A percentile compares a stretch with the other conserved stretches of the same genome.
phyloP scores from a whole-genome alignment of 345 rosid species.

The Eucalyptus tenuipes region DNA sequence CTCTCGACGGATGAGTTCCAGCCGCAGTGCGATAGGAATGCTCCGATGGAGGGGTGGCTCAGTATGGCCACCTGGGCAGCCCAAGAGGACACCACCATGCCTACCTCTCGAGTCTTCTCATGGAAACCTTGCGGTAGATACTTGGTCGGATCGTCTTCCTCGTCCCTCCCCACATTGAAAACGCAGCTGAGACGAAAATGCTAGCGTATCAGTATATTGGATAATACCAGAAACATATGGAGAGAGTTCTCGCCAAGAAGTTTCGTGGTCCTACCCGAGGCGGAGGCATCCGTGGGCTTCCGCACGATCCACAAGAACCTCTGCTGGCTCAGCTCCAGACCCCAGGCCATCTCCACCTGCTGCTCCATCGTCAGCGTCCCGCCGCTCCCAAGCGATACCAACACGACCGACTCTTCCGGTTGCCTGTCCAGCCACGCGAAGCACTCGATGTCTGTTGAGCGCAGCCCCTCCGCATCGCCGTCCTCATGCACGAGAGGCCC shows the following conservation, averaged over 20 bases:
- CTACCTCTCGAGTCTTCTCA: conserved; percentile 6
- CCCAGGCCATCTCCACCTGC: conserved; percentile 23
- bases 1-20: conserved; percentile 42
- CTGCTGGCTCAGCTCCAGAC: conserved; percentile 30
- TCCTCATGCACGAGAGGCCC: conserved; percentile 15
- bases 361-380: conserved; percentile 21
- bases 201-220: neutral
- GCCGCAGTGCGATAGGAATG: conserved; percentile 41
- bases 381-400: conserved; percentile 32
- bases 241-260: neutral
- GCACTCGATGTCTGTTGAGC: neutral
- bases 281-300: conserved; percentile 1
- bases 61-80: conserved; percentile 22
- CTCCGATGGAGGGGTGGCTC: conserved; percentile 20
- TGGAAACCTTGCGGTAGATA: conserved; percentile 30
- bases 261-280: neutral
- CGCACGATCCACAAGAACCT: conserved; percentile 33
- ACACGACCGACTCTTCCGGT: conserved; percentile 23
- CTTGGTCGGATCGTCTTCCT: conserved; percentile 8
- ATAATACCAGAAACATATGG: neutral
- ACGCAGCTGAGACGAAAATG: neutral
- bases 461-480: neutral
- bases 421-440: conserved; percentile 23
- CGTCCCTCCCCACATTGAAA: neutral
- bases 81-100: conserved; percentile 19